Conservation (phyloP, 2,329 filamentous ascomycete species). For the Fusarium duplospermum region DNA sequence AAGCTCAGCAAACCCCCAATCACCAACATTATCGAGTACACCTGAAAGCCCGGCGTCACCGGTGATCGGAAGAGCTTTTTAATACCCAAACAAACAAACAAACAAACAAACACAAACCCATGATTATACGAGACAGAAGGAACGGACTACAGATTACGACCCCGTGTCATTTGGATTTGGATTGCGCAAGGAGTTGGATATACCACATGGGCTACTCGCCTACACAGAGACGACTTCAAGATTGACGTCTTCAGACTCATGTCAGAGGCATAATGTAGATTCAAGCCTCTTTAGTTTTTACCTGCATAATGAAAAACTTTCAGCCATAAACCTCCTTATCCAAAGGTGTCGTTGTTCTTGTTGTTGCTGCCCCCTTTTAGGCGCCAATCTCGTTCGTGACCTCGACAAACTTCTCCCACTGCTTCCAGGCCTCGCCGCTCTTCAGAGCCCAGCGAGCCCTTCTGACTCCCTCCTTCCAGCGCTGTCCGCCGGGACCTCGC, state of each 20-base stretch:
- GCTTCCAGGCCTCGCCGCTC: conserved; percentile 86
- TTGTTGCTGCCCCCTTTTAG: conserved; percentile 7
- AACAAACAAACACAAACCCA: not conserved
- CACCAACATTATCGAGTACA: conserved; percentile 23
- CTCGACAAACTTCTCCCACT: conserved; percentile 86
- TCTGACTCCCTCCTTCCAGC: conserved; percentile 95
- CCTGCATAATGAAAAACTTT: not conserved
- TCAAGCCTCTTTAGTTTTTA: conserved; percentile 2
- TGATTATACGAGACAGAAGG: not conserved
- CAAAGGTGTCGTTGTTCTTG: not conserved
- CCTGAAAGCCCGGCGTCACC: conserved; percentile 18
- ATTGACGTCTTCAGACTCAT: not conserved
- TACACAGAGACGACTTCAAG: not conserved
- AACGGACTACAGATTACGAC: conserved; percentile 6
- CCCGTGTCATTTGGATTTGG: not conserved
- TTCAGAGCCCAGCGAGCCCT: conserved; percentile 88
- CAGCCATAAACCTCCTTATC: not conserved
- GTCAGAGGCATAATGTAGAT: conserved; percentile 5
- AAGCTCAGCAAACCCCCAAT: conserved; percentile 31
- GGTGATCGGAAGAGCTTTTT: conserved; percentile 25
- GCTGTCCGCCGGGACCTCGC: conserved; percentile 82
- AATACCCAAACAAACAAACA: not conserved
- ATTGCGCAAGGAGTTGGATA: conserved; percentile 18
- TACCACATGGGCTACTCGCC: conserved; percentile 16
- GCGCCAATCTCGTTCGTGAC: conserved; percentile 72